A percentile compares a stretch with the other conserved stretches of the same genome.
These are phyloP conservation scores for Holtermannia corniformis DNA, from an alignment of 768 basidiomycete species.

Conservation along the genomic window DNA sequence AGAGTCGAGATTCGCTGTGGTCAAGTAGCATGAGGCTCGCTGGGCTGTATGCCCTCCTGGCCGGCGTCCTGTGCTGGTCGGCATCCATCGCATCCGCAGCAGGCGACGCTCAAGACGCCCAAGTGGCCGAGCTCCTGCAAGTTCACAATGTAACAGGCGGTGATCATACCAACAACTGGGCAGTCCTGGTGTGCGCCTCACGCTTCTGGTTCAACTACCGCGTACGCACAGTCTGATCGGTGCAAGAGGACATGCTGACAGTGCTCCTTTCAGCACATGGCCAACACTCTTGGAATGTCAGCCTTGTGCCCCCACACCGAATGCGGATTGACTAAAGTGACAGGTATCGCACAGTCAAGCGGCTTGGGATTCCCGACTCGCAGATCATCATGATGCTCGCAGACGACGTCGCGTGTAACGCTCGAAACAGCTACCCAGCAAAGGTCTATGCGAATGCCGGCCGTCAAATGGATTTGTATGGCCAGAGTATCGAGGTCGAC, in stretches of 20 bases:
- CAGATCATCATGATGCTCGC: slow-evolving; percentile 99
- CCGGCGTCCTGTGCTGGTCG: too few species aligned
- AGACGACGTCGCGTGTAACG: slow-evolving; percentile 89
- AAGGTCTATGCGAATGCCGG: slow-evolving; percentile 85
- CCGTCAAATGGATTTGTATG: slow-evolving; percentile 76
- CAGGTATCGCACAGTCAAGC: slow-evolving; percentile 97
- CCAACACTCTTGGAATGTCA: slow-evolving; percentile 93
- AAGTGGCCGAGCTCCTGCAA: too few species aligned
- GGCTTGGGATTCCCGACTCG: slow-evolving; percentile 93
- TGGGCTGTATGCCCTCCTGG: too few species aligned
- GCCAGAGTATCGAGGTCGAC: slow-evolving; percentile 94
- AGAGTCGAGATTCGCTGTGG: too few species aligned
- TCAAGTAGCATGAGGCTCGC: too few species aligned
- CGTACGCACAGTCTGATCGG: slow-evolving; percentile 46
- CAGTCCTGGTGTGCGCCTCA: slow-evolving; percentile 87
- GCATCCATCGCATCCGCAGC: too few species aligned
- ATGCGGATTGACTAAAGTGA: background rate
- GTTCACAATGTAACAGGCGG: slow-evolving; percentile 10
- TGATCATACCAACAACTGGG: slow-evolving; percentile 95
- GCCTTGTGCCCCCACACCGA: background rate
- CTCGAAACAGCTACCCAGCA: slow-evolving; percentile 82
- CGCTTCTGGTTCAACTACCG: slow-evolving; percentile 98
- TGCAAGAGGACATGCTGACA: background rate
- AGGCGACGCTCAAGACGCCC: too few species aligned
- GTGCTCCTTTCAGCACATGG: slow-evolving; percentile 91